Base-by-base conservation (phyloP, 1,139 yeast species). In the Saccharomyces hybrid region DNA sequence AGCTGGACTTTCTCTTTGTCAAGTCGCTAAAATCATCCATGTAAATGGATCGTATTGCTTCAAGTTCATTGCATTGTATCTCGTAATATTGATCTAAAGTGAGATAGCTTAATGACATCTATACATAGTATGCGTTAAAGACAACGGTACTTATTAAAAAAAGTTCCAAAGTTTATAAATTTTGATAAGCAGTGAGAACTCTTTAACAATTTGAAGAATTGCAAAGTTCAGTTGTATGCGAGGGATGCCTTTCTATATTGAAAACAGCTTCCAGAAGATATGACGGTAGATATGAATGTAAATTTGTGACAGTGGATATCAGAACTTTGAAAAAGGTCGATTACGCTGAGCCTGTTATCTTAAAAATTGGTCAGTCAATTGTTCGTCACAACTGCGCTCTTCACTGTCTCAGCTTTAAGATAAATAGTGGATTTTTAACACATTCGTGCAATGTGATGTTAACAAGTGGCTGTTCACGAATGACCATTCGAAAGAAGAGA, bases 21-120 rank as follows among this genome's bases (percentile, higher is more conserved):
- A 78, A 69, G 65, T 88, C 88, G 25, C 70, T 74, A 65, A 85
- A 85, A 59, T 88, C 95, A 55, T 88, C 96, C 68, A 87, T 87
- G 67, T 91, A 95, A 47, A 93, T 93, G 32, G 97, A 91, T 62
- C 79, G 75, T 42, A 95, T 78, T 7, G 93, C 95, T 64, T 85
- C 89, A 9, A 77, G 73, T 62, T 82, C 87, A 52, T 67, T 65
- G 48, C 62, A 61, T 56, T 75, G 78, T 49, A 71, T 67, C 47
- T 73, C 76, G 56, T 73, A 68, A 56, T 75, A 74, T 51, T 73
- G 73, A 52, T 73, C 70, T 27, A 73, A 61, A 3, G 75, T 67
- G 25, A 69, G 59, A 38, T 63, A 59, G 34, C 65, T 62, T 41
- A 62, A 50, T 27, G 70, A 62, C 70, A 67, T 68, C 53, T 51